Percentiles rank a stretch among this genome's conserved stretches.
phyloP scores from a whole-genome alignment of 2,329 filamentous ascomycete species.

The Microdochium bolleyi region DNA sequence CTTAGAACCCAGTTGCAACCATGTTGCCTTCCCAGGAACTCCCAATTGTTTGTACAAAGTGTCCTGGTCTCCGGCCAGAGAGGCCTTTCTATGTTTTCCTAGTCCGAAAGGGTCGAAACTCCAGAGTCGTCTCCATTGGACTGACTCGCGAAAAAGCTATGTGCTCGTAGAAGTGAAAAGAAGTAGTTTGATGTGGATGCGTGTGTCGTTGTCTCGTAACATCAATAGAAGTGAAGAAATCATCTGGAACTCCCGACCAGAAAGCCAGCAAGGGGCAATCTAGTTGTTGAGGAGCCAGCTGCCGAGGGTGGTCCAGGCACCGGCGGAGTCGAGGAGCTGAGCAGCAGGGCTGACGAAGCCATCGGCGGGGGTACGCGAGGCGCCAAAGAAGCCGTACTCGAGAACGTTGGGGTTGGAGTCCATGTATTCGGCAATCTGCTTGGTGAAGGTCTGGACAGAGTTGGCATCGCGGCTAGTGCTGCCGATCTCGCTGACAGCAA shows the following conservation, averaged over 20 bases:
- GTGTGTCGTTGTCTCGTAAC: neutral
- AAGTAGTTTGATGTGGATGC: neutral
- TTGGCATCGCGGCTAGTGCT: constrained; percentile 25
- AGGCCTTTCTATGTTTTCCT: neutral
- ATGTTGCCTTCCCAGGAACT: neutral
- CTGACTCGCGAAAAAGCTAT: neutral
- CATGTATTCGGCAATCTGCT: constrained; percentile 30
- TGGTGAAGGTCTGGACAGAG: constrained; percentile 28
- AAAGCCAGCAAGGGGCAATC: neutral
- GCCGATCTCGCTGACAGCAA: constrained; percentile 31
- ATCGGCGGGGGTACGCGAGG: constrained; percentile 31
- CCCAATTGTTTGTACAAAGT: neutral
- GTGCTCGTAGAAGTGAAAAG: neutral
- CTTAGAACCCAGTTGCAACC: neutral
- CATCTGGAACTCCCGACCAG: neutral
- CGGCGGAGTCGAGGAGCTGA: constrained; percentile 33
- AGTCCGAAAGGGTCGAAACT: neutral
- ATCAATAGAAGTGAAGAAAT: neutral
- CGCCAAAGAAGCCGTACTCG: constrained; percentile 36
- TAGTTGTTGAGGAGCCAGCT: constrained; percentile 5
- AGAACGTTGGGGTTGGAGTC: constrained; percentile 29
- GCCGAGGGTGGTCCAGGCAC: constrained; percentile 25
- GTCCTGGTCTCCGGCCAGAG: neutral
- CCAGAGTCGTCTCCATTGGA: neutral
- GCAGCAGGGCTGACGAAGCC: constrained; percentile 35